Base-by-base conservation (phyloP, 306 rosid genomes). In the Myrica gale region DNA sequence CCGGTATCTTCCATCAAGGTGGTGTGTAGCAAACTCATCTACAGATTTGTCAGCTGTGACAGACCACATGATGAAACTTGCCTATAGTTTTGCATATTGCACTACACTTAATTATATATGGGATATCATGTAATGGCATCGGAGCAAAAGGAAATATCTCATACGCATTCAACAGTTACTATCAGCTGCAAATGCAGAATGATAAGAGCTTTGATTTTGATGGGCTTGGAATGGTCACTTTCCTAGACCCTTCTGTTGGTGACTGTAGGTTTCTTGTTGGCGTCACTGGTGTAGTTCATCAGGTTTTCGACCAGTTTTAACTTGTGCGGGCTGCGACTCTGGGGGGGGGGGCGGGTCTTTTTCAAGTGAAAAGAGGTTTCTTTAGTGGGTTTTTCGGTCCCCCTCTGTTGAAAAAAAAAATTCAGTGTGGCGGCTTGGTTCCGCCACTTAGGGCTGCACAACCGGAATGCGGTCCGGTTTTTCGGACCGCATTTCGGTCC, bases 111-210 rank as follows among this genome's bases (percentile, higher is more conserved):
- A 79, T 81, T 90, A n/a, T n/a, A n/a, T n/a, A 87, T 39, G 97
- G 98, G 1, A 97, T 94, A 43, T 93, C 98, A 1, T 93, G 98
- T 69, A 93, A 93, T 19, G 91, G 71, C 80, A 90, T 93, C 71
- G 98, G 97, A 0, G 90, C 82, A 6, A 91, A 88, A 84, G 98
- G 96, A 74, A 93, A 93, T 7, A 79, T 91, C 76, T 93, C 98
- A 0, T 93, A 93, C 75, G 97, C 98, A 45, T 93, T 93, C 75
- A 93, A 93, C 84, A 90, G 97, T 81, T 93, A 88, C 84, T 93
- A 93, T 86, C 98, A 93, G 92, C 83, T 88, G 54, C 91, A 81
- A 61, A 86, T 84, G 96, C 98, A 93, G 78, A 85, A 91, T 6
- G 88, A 80, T 21, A 26, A 61, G 68, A 93, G 97, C 90, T 93